These are phyloP conservation scores for Trametes meyenii DNA, from an alignment of 768 basidiomycete species.

Conservation along the genomic window DNA sequence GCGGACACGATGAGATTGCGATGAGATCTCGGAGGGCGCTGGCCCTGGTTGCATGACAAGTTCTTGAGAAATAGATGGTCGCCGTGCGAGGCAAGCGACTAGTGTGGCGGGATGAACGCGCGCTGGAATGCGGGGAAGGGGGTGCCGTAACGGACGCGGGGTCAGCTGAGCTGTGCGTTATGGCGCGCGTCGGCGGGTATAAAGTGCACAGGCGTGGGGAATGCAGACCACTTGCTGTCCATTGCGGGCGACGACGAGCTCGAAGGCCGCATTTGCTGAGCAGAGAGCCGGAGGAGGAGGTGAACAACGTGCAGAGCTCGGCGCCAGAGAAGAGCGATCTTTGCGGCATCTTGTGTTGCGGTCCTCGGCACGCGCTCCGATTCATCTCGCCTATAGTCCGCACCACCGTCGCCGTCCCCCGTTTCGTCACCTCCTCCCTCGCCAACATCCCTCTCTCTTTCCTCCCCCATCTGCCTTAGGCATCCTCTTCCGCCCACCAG, in stretches of 20 bases:
- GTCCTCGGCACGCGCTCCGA: slow-evolving; percentile 21
- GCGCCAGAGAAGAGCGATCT: no score
- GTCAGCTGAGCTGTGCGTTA: slow-evolving; percentile 18
- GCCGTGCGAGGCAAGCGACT: slow-evolving; percentile 13
- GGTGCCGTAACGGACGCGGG: slow-evolving; percentile 18
- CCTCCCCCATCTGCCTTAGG: background rate
- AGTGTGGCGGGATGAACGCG: slow-evolving; percentile 5
- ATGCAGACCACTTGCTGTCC: background rate
- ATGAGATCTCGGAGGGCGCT: slow-evolving; percentile 6
- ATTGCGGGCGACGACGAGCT: slow-evolving; percentile 11
- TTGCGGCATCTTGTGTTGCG: background rate
- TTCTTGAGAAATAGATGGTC: slow-evolving; percentile 19
- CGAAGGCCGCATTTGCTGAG: background rate
- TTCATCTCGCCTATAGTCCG: slow-evolving; percentile 6
- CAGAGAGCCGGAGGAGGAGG: background rate
- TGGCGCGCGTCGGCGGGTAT: slow-evolving; percentile 18
- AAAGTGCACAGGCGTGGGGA: slow-evolving; percentile 4
- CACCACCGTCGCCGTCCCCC: slow-evolving; percentile 15
- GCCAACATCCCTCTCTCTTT: background rate
- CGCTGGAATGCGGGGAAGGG: slow-evolving; percentile 11
- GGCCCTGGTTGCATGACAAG: slow-evolving; percentile 7
- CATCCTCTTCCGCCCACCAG: slow-evolving; percentile 11
- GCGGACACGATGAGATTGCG: background rate
- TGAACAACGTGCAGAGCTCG: slow-evolving; percentile 1
- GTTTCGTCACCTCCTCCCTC: slow-evolving; percentile 15